Conservation (phyloP, 2,329 filamentous ascomycete species). For the Aspergillus oerlinghausenensis region DNA sequence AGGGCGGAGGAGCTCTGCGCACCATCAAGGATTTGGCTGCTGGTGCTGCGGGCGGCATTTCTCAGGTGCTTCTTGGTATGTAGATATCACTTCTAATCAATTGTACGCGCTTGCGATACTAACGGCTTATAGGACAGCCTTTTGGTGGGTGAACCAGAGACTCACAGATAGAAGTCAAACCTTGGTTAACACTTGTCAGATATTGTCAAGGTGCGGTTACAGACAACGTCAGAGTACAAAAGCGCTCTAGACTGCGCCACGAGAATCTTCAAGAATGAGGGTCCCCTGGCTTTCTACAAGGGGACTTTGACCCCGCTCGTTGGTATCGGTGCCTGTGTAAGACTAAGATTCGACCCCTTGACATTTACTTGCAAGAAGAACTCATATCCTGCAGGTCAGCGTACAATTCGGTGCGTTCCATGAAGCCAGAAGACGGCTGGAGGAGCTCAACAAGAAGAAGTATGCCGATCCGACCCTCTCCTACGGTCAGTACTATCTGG, state of each 20-base stretch:
- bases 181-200: slow-evolving; percentile 47
- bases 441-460: slow-evolving; percentile 61
- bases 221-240: slow-evolving; percentile 78
- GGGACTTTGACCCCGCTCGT: slow-evolving; percentile 91
- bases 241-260: slow-evolving; percentile 75
- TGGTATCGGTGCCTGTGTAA: slow-evolving; percentile 90
- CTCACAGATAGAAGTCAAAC: neutral
- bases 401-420: slow-evolving; percentile 98
- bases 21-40: slow-evolving; percentile 86
- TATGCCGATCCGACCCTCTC: slow-evolving; percentile 51
- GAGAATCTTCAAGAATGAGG: slow-evolving; percentile 83
- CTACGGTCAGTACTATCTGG: slow-evolving; percentile 82
- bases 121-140: slow-evolving; percentile 52
- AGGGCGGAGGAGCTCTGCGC: slow-evolving; percentile 45
- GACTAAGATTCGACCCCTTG: slow-evolving; percentile 27
- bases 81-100: slow-evolving; percentile 14
- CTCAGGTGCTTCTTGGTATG: slow-evolving; percentile 88
- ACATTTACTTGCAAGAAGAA: neutral
- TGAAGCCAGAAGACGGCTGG: slow-evolving; percentile 79
- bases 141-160: slow-evolving; percentile 49
- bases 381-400: slow-evolving; percentile 51
- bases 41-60: slow-evolving; percentile 84
- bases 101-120: slow-evolving; percentile 14
- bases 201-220: slow-evolving; percentile 95
- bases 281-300: slow-evolving; percentile 93